These are phyloP conservation scores for Nidularia sp. DNA, from an alignment of 768 basidiomycete species.

Conservation along the genomic window DNA sequence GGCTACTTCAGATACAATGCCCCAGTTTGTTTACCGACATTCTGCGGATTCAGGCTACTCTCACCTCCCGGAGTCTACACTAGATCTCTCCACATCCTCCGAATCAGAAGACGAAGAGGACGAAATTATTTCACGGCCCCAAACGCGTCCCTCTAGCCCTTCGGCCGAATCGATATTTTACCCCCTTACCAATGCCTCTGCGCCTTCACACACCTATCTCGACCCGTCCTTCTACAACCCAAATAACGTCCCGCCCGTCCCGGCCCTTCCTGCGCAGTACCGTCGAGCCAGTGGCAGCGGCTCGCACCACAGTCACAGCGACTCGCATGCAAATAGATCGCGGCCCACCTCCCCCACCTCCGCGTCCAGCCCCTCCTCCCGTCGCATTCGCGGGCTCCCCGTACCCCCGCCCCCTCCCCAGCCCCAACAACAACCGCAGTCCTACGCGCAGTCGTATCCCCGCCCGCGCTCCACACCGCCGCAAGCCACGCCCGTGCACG, in stretches of 20 bases:
- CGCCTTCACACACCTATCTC: slow-evolving; percentile 41
- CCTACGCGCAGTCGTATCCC: not conserved
- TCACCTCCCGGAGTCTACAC: not conserved
- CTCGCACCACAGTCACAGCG: not conserved
- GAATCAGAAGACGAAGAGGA: slow-evolving; percentile 26
- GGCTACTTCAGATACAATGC: slow-evolving; percentile 14
- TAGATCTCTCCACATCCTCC: slow-evolving; percentile 15
- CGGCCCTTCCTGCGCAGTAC: slow-evolving; percentile 27
- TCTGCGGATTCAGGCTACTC: slow-evolving; percentile 5
- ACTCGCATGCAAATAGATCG: slow-evolving; percentile 7
- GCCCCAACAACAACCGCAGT: not conserved
- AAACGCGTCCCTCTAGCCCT: slow-evolving; percentile 32
- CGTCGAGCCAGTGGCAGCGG: not conserved
- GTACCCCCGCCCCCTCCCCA: not conserved
- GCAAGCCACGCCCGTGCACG: not conserved
- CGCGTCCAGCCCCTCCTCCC: not conserved
- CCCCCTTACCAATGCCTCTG: slow-evolving; percentile 31
- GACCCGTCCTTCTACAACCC: slow-evolving; percentile 35
- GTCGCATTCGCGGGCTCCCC: not conserved
- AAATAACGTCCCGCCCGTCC: slow-evolving; percentile 29
- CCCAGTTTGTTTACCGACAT: slow-evolving; percentile 4
- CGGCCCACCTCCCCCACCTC: slow-evolving; percentile 6
- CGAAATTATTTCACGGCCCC: slow-evolving; percentile 9
- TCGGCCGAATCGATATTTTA: slow-evolving; percentile 45
- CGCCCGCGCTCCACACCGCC: not conserved